phyloP scores from a whole-genome alignment of 202 grass and related monocot genomes.

The Hordeum pubiflorum region DNA sequence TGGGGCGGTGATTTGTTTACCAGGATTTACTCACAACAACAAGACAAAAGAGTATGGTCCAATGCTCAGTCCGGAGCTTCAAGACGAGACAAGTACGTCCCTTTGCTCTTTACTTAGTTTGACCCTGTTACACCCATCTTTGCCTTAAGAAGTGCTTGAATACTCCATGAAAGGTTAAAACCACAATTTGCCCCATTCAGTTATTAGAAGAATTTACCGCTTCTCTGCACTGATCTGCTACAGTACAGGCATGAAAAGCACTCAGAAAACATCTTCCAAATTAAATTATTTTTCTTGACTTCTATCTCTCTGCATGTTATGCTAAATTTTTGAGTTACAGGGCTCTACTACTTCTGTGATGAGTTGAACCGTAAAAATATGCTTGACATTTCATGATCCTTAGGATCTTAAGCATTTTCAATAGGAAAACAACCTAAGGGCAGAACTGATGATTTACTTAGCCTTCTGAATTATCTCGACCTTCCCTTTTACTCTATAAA shows the following conservation, averaged over 20 bases:
- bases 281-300: neutral
- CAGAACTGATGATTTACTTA: conserved; percentile 8
- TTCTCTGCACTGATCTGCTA: neutral
- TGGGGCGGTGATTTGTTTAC: conserved; percentile 3
- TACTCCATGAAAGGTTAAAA: neutral
- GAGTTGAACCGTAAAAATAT: neutral
- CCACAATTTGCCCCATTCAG: neutral
- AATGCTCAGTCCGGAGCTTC: conserved; percentile 31
- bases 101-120: conserved; percentile 2
- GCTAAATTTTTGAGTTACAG: neutral
- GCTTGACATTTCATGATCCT: neutral
- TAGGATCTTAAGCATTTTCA: conserved; percentile 7
- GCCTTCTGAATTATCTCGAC: neutral
- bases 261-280: neutral
- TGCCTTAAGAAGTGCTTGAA: neutral
- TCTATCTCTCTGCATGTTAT: neutral
- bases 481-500: neutral
- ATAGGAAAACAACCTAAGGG: neutral
- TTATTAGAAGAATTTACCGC: neutral
- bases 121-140: neutral
- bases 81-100: conserved; percentile 35
- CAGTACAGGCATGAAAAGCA: neutral
- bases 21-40: conserved; percentile 57
- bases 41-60: conserved; percentile 32
- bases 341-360: neutral